Evolutionary conservation across 2,329 filamentous ascomycete genomes (phyloP), one percentile per base, ranked within the genome.

Genomic region (Alternaria consortialis): DNA sequence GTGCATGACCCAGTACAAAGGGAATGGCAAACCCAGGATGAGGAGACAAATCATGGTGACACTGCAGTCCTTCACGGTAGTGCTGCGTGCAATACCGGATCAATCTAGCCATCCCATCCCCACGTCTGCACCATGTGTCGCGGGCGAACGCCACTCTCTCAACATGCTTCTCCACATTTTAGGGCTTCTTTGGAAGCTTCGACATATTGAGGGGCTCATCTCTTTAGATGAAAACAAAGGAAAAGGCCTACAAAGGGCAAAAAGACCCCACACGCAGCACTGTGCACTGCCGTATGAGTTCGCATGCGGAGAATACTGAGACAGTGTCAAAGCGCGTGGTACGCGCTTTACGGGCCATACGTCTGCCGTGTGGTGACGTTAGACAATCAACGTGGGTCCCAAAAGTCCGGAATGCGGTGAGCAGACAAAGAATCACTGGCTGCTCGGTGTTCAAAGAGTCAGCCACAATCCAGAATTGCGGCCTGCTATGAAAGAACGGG

Each of bases 141-240:
- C 52, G 58, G 60, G 58, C 66, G 48, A 44, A 44, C 47, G 46
- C 64, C 58, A 57, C 55, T 46, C 20, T 48, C 67, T 73, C 72
- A 70, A 70, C 68, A 51, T 32, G 37, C 68, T 71, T 69, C 71
- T 71, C 74, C 72, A 71, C 72, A 74, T 65, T 68, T 68, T 67
- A 63, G 63, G 63, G 52, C 56, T 56, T 62, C 52, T 50, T 50
- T 58, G 31, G 34, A 62, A 53, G 53, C 53, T 48, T 58, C 51
- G 43, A 64, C 51, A 62, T 63, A 63, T 60, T 58, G 56, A 64
- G 39, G 48, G 46, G 27, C 51, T 56, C 58, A 60, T 74, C 50
- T 72, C 60, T 32, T 57, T 69, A 74, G 46, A 75, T 76, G 70
- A 73, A 57, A 56, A 52, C 47, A 20, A 20, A 53, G 52, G 55